Evolutionary conservation across 225 moss, liverwort and hornwort species (phyloP), one percentile per base, ranked within the genome.

Genomic region (Sphagnum contortum): DNA sequence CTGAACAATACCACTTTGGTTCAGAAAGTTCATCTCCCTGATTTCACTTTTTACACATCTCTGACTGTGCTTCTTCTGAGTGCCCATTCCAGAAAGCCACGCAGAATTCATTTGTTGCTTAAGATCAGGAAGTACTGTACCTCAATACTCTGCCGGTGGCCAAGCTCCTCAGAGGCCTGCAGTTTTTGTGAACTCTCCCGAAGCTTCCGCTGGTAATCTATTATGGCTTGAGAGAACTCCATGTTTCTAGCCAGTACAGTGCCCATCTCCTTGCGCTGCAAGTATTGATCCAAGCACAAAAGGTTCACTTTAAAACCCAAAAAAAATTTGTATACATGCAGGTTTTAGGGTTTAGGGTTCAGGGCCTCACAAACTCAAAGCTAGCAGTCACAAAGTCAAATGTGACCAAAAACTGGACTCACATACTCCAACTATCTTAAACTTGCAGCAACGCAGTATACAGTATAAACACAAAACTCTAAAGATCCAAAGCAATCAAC

Each of bases 151-250:
- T 74, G 77, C 62, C 85, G 88, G 64, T 83, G 91, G 45, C 87
- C 85, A 69, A 73, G 58, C 64, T 98, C 93, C 75, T 98, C 91
- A 62, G 96, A 83, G 48, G 79, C 83, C 75, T 89, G 91, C 73
- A 93, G 71, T 64, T 82, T 91, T 68, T 93, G 93, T 63, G 89
- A 75, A 75, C 66, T 61, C 70, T 88, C 88, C 64, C 85, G 85
- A 72, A 96, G 70, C 64, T 75, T 83, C 62, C 92, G 85, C 67
- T 98, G 93, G 74, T 93, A 93, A 49, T 98, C 91, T 48, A 87
- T 93, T 57, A 98, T 89, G 50, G 91, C 93, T 72, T 91, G 96
- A 5, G 89, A 81, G 70, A 93, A 91, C 72, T 98, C 91, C 87
- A 98, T 89, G 67, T 98, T 98, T 61, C 93, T 87, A 65, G 76